Percentiles rank a stretch among this genome's conserved stretches.
Evolutionary conservation across 768 basidiomycete genomes (phyloP).

Genomic region (Nidularia sp.): DNA sequence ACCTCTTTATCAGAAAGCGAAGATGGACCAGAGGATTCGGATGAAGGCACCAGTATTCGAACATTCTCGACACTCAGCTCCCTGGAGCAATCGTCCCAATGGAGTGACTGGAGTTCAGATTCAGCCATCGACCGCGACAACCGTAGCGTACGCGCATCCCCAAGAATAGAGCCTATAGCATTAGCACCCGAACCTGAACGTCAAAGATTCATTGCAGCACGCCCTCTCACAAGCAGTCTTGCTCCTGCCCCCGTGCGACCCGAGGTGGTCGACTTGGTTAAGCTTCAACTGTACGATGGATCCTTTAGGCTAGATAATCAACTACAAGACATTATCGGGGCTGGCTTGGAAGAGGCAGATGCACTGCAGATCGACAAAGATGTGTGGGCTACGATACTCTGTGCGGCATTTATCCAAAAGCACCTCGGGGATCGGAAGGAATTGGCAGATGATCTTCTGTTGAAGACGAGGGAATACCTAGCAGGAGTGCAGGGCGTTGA

Average conservation of each 20-base stretch:
- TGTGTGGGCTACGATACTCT: slow-evolving; percentile 47
- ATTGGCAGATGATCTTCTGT: slow-evolving; percentile 33
- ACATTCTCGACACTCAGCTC: slow-evolving; percentile 50
- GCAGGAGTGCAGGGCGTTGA: slow-evolving; percentile 8
- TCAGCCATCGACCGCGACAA: background rate
- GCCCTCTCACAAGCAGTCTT: background rate
- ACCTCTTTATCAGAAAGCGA: background rate
- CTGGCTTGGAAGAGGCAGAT: slow-evolving; percentile 22
- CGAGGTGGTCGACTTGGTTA: slow-evolving; percentile 30
- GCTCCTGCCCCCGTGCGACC: slow-evolving; percentile 6
- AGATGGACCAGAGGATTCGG: slow-evolving; percentile 15
- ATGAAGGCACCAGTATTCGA: slow-evolving; percentile 4
- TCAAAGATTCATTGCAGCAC: background rate
- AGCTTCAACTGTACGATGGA: slow-evolving; percentile 40
- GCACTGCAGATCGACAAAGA: slow-evolving; percentile 23
- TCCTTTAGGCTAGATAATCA: slow-evolving; percentile 33
- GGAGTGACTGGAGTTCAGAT: slow-evolving; percentile 27
- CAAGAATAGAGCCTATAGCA: background rate
- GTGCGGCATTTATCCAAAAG: slow-evolving; percentile 39
- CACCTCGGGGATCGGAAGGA: slow-evolving; percentile 32
- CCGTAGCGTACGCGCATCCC: slow-evolving; percentile 11
- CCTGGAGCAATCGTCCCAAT: slow-evolving; percentile 31
- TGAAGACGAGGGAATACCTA: slow-evolving; percentile 39
- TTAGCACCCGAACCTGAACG: slow-evolving; percentile 8
- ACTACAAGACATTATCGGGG: slow-evolving; percentile 32